Conservation (phyloP, 768 basidiomycete species). For the Mrakia hoshinonis region DNA sequence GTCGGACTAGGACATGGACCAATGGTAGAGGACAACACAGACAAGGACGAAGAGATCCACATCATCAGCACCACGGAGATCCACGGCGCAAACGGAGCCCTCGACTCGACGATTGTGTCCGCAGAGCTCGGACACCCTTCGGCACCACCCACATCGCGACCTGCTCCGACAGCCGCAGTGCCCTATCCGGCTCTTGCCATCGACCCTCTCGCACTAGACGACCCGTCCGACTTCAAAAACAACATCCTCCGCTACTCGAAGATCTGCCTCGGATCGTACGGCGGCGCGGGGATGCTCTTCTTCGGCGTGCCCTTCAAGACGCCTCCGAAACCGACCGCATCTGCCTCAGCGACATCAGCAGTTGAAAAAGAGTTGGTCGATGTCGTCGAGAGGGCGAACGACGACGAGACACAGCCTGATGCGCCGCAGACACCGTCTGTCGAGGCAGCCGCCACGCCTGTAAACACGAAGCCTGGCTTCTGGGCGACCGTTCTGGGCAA, state of each 20-base stretch:
- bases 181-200: constrained; percentile 40
- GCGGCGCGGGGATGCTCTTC: constrained; percentile 69
- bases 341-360: neutral
- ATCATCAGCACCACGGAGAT: constrained; percentile 61
- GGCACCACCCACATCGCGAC: neutral
- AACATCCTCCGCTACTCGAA: constrained; percentile 72
- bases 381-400: constrained; percentile 39
- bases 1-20: constrained; percentile 52
- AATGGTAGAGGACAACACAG: constrained; percentile 59
- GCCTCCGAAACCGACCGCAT: neutral
- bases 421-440: constrained; percentile 47
- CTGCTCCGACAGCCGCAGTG: constrained; percentile 36
- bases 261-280: constrained; percentile 74
- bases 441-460: constrained; percentile 30
- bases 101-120: neutral
- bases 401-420: constrained; percentile 60
- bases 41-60: constrained; percentile 55
- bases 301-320: constrained; percentile 54
- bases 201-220: constrained; percentile 34
- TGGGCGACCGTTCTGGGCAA: constrained; percentile 72
- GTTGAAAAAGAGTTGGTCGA: constrained; percentile 16
- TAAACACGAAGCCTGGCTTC: constrained; percentile 31
- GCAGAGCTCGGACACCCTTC: neutral
- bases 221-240: constrained; percentile 45
- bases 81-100: neutral